These are phyloP conservation scores for Sequoiadendron giganteum DNA, from an alignment of 75 land plant species.

Conservation along the genomic window DNA sequence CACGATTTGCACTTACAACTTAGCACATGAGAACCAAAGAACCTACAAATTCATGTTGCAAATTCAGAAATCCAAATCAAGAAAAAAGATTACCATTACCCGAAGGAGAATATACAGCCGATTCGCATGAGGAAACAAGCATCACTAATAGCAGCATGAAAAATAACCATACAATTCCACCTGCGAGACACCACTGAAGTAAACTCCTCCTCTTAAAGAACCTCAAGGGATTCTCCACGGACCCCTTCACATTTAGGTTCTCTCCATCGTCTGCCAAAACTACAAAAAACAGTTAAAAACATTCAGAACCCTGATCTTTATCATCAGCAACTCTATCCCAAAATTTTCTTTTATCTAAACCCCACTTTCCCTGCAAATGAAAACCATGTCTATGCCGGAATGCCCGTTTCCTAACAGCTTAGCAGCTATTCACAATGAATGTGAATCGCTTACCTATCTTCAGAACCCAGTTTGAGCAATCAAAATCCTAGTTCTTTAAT, in stretches of 20 bases:
- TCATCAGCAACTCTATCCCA: background rate
- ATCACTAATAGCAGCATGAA: constrained; percentile 45
- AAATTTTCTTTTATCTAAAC: background rate
- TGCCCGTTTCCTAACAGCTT: background rate
- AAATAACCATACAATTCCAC: constrained; percentile 54
- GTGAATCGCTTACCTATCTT: background rate
- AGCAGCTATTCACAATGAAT: background rate
- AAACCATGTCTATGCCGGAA: background rate
- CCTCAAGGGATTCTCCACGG: constrained; percentile 35
- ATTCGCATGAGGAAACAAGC: constrained; percentile 67
- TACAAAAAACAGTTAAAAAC: background rate
- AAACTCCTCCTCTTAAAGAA: constrained; percentile 46
- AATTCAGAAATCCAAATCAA: background rate
- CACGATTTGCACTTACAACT: background rate
- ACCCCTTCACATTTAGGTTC: constrained; percentile 14
- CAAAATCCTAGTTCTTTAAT: background rate
- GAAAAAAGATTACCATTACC: constrained; percentile 22
- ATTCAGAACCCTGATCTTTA: background rate
- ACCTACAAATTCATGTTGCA: background rate
- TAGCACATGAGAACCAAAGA: background rate
- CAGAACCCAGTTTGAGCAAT: background rate
- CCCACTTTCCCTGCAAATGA: background rate
- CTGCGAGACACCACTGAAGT: constrained; percentile 43
- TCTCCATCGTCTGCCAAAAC: constrained; percentile 30
- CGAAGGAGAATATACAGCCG: constrained; percentile 43